Conservation (phyloP, 2,329 filamentous ascomycete species). For the Ilyonectria mors-panacis region DNA sequence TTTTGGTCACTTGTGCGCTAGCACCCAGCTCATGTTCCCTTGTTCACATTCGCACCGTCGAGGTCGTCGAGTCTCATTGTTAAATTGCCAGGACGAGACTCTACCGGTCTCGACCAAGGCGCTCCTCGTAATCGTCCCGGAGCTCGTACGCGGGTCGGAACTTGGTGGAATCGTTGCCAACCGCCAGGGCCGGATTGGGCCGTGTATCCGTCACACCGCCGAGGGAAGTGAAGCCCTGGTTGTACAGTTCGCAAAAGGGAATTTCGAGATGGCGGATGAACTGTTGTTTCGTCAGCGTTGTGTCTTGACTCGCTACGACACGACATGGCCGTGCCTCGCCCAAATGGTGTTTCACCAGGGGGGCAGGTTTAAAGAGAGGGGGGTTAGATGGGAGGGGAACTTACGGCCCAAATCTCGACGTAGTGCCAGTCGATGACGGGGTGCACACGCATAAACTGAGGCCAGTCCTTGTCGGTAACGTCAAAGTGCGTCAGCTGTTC, state of each 20-base stretch:
- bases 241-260: slow-evolving; percentile 89
- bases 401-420: slow-evolving; percentile 90
- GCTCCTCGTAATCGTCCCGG: slow-evolving; percentile 81
- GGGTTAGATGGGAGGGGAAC: slow-evolving; percentile 54
- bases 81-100: background rate
- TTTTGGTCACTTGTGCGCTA: background rate
- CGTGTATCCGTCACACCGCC: slow-evolving; percentile 91
- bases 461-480: slow-evolving; percentile 91
- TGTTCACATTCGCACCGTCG: background rate
- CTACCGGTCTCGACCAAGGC: slow-evolving; percentile 76
- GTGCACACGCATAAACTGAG: slow-evolving; percentile 91
- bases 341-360: background rate
- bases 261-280: slow-evolving; percentile 86
- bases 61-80: background rate
- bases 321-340: background rate
- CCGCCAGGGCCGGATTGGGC: slow-evolving; percentile 83
- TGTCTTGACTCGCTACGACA: background rate
- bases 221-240: slow-evolving; percentile 90
- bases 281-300: slow-evolving; percentile 57
- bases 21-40: background rate
- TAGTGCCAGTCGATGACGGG: slow-evolving; percentile 98
- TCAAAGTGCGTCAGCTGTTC: slow-evolving; percentile 85
- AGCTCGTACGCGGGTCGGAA: slow-evolving; percentile 85
- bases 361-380: background rate
- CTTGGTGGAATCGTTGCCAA: slow-evolving; percentile 51